phyloP scores from a whole-genome alignment of 208 protist species.

The Trypanosoma grayi region DNA sequence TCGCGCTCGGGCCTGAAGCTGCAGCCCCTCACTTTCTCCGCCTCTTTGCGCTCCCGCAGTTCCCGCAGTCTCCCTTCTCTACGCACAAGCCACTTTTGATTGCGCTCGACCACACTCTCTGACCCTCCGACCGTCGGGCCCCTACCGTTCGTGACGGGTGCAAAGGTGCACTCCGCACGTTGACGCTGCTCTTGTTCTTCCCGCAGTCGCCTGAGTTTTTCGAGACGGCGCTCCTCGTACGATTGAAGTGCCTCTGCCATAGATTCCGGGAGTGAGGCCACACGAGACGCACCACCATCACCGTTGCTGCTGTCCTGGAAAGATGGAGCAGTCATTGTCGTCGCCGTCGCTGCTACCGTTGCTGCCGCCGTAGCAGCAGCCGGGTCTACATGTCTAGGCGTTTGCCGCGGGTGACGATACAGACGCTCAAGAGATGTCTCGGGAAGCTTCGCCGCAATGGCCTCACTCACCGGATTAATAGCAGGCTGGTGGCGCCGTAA shows the following conservation, averaged over 20 bases:
- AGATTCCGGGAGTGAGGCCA: constrained; percentile 27
- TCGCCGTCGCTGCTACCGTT: too few relatives aligned
- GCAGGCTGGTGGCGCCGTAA: constrained; percentile 34
- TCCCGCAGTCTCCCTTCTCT: constrained; percentile 39
- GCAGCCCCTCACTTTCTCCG: constrained; percentile 28
- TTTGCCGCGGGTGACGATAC: constrained; percentile 3
- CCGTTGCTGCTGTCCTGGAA: not conserved
- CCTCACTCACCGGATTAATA: constrained; percentile 71
- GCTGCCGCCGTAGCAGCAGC: not conserved
- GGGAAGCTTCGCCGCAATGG: constrained; percentile 51
- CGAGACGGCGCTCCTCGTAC: constrained; percentile 45
- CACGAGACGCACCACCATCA: not conserved
- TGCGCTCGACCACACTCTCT: constrained; percentile 36
- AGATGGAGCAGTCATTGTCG: not conserved
- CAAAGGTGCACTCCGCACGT: constrained; percentile 57
- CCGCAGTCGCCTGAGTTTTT: constrained; percentile 34
- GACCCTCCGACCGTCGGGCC: not conserved
- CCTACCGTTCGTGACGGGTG: constrained; percentile 27
- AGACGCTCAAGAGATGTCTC: constrained; percentile 55
- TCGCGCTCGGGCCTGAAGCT: constrained; percentile 26
- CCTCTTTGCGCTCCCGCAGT: constrained; percentile 25
- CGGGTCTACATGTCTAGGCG: not conserved
- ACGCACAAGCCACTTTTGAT: constrained; percentile 35
- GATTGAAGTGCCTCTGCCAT: constrained; percentile 35
- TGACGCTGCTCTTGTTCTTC: constrained; percentile 34